Conservation (phyloP, 2,329 filamentous ascomycete species). For the Diaporthe vexans region DNA sequence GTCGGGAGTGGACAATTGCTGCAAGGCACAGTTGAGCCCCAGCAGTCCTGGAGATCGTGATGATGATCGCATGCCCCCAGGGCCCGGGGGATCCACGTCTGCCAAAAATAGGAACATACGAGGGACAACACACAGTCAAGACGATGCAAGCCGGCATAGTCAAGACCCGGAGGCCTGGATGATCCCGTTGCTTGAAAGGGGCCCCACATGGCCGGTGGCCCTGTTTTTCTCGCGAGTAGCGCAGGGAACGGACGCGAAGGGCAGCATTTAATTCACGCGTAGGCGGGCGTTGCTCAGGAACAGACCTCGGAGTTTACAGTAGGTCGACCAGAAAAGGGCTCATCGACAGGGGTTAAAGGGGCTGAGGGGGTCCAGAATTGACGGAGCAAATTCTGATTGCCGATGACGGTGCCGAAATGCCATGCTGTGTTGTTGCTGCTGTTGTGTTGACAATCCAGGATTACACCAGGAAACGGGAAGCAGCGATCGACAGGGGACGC, state of each 20-base stretch:
- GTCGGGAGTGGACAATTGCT: neutral
- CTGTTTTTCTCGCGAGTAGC: conserved; percentile 8
- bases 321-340: neutral
- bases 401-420: conserved; percentile 29
- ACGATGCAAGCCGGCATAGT: neutral
- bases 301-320: neutral
- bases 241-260: neutral
- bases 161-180: conserved; percentile 18
- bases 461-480: neutral
- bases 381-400: conserved; percentile 31
- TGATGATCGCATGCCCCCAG: conserved; percentile 26
- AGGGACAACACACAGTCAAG: neutral
- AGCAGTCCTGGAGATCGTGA: conserved; percentile 26
- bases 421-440: neutral
- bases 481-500: conserved; percentile 33
- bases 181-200: neutral
- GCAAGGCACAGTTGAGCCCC: conserved; percentile 27
- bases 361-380: neutral
- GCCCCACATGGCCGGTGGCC: conserved; percentile 24
- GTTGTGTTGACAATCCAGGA: neutral
- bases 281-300: neutral
- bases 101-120: conserved; percentile 25
- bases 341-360: conserved; percentile 10
- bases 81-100: conserved; percentile 6
- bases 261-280: conserved; percentile 25